Percentiles rank a stretch among this genome's conserved stretches.
Conservation (phyloP, 2,329 filamentous ascomycete genomes). For the Pseudocercospora pini-densiflorae region DNA sequence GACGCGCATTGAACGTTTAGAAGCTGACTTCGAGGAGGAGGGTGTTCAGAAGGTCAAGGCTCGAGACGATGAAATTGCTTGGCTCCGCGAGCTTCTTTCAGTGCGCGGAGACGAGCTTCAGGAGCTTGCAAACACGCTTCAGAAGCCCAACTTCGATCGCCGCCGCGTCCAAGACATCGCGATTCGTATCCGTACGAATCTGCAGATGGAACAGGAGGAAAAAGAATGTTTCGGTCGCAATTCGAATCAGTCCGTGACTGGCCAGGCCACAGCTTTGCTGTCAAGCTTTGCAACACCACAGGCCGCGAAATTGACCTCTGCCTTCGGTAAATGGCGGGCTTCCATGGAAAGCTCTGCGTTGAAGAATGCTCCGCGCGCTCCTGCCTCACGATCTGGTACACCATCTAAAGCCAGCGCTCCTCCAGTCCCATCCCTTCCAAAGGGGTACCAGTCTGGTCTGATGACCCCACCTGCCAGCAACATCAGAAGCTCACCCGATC, state of each 20-base stretch:
- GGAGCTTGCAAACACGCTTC: slow-evolving; percentile 83
- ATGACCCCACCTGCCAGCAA: slow-evolving; percentile 87
- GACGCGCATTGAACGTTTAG: slow-evolving; percentile 83
- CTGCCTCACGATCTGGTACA: slow-evolving; percentile 45
- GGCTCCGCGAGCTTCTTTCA: slow-evolving; percentile 90
- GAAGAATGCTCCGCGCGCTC: slow-evolving; percentile 52
- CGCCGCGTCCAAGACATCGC: slow-evolving; percentile 84
- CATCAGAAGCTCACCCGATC: slow-evolving; percentile 64
- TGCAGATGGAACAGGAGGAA: slow-evolving; percentile 98
- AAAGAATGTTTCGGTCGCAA: slow-evolving; percentile 73
- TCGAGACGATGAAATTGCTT: slow-evolving; percentile 89
- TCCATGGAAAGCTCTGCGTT: slow-evolving; percentile 51
- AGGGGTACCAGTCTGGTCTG: slow-evolving; percentile 74
- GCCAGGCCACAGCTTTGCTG: slow-evolving; percentile 71
- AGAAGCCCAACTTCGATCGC: slow-evolving; percentile 73
- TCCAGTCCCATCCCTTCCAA: slow-evolving; percentile 49
- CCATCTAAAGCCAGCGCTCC: slow-evolving; percentile 47
- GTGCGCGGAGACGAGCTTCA: slow-evolving; percentile 90
- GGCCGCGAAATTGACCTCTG: slow-evolving; percentile 89
- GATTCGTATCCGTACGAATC: slow-evolving; percentile 88
- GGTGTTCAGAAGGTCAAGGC: slow-evolving; percentile 83
- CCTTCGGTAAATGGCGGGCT: slow-evolving; percentile 94
- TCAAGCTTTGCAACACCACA: slow-evolving; percentile 80
- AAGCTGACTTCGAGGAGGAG: slow-evolving; percentile 77
- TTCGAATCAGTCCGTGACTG: slow-evolving; percentile 38